phyloP scores from a whole-genome alignment of 169 alveolate species.

The Nephromyces sp. region DNA sequence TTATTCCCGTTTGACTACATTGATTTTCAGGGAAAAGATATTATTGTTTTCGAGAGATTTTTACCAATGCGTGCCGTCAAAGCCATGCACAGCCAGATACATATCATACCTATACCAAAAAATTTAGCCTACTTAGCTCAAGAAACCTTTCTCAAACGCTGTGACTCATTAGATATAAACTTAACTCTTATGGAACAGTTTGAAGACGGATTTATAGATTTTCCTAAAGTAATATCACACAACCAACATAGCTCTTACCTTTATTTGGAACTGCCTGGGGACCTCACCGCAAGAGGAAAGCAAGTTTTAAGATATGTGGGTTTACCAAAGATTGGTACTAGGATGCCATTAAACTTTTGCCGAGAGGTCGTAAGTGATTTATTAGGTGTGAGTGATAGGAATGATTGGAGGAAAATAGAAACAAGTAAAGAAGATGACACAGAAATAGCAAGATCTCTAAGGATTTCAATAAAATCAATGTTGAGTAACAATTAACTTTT shows the following conservation, averaged over 20 bases:
- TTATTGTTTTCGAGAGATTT: slow-evolving; percentile 38
- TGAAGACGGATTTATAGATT: neutral
- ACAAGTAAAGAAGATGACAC: too few relatives aligned
- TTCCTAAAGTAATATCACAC: slow-evolving; percentile 7
- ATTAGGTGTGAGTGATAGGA: neutral
- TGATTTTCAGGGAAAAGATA: slow-evolving; percentile 5
- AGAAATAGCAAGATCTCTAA: too few relatives aligned
- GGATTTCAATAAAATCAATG: too few relatives aligned
- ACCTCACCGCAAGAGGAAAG: slow-evolving; percentile 22
- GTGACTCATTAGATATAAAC: too few relatives aligned
- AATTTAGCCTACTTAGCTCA: too few relatives aligned
- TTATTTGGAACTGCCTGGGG: slow-evolving; percentile 28
- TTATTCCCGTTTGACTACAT: too few relatives aligned
- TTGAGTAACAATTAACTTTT: too few relatives aligned
- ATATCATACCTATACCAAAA: slow-evolving; percentile 20
- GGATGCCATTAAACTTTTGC: neutral
- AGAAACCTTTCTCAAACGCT: too few relatives aligned
- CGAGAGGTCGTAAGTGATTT: neutral
- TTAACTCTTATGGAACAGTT: too few relatives aligned
- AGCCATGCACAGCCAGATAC: slow-evolving; percentile 43
- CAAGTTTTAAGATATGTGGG: slow-evolving; percentile 14
- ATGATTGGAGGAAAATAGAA: too few relatives aligned
- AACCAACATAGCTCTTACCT: slow-evolving; percentile 10
- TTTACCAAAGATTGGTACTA: too few relatives aligned
- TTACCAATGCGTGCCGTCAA: slow-evolving; percentile 30